These are phyloP conservation scores for Candida alai DNA, from an alignment of 805 yeast genomes.

Conservation along the genomic window DNA sequence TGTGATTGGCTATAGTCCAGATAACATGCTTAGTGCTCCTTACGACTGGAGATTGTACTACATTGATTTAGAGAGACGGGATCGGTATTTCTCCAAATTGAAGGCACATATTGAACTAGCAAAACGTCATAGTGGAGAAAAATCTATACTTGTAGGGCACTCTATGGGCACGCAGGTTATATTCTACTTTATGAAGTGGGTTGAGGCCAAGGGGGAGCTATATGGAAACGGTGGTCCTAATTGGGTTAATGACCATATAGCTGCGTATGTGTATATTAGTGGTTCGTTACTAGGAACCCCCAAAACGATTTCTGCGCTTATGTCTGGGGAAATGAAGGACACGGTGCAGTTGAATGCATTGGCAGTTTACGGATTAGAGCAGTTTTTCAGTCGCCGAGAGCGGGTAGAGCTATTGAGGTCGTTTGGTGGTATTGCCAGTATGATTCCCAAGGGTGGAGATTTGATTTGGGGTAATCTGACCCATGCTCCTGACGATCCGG, in stretches of 20 bases:
- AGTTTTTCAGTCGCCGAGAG: slow-evolving; percentile 86
- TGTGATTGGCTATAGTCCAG: slow-evolving; percentile 90
- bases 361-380: slow-evolving; percentile 92
- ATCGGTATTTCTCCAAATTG: slow-evolving; percentile 75
- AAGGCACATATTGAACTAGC: slow-evolving; percentile 69
- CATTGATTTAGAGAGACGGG: slow-evolving; percentile 82
- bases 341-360: slow-evolving; percentile 90
- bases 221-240: slow-evolving; percentile 87
- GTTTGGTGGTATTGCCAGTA: slow-evolving; percentile 92
- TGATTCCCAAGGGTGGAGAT: slow-evolving; percentile 96
- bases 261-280: slow-evolving; percentile 78
- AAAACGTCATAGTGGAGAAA: slow-evolving; percentile 51
- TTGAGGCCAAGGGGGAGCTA: slow-evolving; percentile 73
- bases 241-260: slow-evolving; percentile 88
- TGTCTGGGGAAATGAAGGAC: slow-evolving; percentile 98
- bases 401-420: slow-evolving; percentile 80
- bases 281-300: slow-evolving; percentile 95
- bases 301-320: slow-evolving; percentile 81
- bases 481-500: slow-evolving; percentile 69
- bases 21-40: slow-evolving; percentile 84
- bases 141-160: slow-evolving; percentile 79
- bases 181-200: slow-evolving; percentile 93
- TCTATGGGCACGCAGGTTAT: slow-evolving; percentile 96
- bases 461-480: slow-evolving; percentile 77
- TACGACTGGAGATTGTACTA: slow-evolving; percentile 96